A percentile compares a stretch with the other conserved stretches of the same genome.
Evolutionary conservation across 73 alveolate species (phyloP).

Genomic region (Symbiodinium pilosum): DNA sequence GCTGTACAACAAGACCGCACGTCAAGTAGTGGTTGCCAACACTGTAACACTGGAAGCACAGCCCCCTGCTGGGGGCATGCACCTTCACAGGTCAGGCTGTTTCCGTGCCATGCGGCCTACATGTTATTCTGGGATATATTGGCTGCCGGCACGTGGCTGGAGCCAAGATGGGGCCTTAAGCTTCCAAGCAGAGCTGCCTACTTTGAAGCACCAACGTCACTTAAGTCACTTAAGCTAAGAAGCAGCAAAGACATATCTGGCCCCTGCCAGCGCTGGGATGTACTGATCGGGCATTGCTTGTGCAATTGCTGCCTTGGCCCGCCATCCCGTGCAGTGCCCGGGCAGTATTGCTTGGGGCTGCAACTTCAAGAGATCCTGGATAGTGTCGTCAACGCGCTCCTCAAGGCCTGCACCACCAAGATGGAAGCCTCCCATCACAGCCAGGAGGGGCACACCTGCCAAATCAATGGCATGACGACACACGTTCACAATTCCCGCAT

Average conservation of each 20-base stretch:
- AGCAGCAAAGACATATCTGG: neutral
- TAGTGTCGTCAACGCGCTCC: neutral
- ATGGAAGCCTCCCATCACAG: neutral
- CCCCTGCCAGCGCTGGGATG: neutral
- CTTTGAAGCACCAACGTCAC: no score
- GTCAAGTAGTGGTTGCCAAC: no score
- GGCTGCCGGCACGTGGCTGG: no score
- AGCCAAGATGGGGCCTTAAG: no score
- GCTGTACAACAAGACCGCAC: no score
- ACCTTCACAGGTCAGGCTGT: no score
- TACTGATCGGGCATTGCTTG: neutral
- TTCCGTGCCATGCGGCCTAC: no score
- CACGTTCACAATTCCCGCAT: slow-evolving; percentile 8
- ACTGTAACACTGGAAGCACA: no score
- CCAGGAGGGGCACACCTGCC: neutral
- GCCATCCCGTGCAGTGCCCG: slow-evolving; percentile 28
- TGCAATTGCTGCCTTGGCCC: neutral
- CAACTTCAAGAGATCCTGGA: neutral
- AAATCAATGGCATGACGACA: neutral
- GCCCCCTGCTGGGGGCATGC: no score
- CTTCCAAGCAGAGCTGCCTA: no score
- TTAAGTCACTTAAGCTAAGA: neutral
- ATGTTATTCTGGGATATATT: no score
- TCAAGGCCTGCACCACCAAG: neutral
- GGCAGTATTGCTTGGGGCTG: neutral